A percentile compares a stretch with the other conserved stretches of the same genome.
These are phyloP conservation scores for Blastobotrys persicus DNA, from an alignment of 1,139 yeast species.

Conservation along the genomic window DNA sequence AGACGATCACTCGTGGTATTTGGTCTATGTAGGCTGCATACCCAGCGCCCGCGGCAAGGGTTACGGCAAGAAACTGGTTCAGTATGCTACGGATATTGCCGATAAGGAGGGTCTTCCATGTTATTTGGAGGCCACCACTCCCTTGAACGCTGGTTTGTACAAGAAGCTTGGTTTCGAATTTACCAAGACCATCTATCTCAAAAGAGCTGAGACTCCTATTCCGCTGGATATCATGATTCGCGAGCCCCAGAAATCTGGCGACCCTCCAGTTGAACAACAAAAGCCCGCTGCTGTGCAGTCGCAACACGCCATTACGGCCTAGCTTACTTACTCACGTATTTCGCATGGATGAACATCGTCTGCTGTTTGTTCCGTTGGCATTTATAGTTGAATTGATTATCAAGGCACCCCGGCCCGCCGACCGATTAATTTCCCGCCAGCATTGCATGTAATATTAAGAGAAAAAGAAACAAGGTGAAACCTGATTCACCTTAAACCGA, in stretches of 20 bases:
- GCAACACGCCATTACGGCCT: background rate
- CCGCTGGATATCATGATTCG: conserved; percentile 28
- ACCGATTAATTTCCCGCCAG: no score
- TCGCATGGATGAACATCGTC: no score
- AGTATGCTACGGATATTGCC: conserved; percentile 52
- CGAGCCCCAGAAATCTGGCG: conserved; percentile 19
- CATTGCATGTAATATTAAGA: no score
- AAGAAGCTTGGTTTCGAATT: conserved; percentile 51
- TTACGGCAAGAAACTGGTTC: conserved; percentile 56
- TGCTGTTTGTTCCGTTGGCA: background rate
- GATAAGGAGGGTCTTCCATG: conserved; percentile 47
- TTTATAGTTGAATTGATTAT: no score
- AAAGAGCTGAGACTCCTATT: conserved; percentile 23
- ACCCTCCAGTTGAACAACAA: background rate
- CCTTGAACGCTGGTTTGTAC: conserved; percentile 55
- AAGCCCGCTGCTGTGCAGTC: no score
- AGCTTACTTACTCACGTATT: background rate
- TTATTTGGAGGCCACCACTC: conserved; percentile 60
- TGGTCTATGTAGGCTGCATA: conserved; percentile 61
- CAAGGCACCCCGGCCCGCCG: no score
- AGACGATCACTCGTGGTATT: conserved; percentile 49
- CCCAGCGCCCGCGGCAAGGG: conserved; percentile 66
- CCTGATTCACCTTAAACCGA: background rate
- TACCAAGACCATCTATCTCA: conserved; percentile 21
- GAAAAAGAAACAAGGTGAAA: background rate